These are phyloP conservation scores for Delitschia confertaspora DNA, from an alignment of 495 filamentous ascomycete genomes.

Conservation along the genomic window DNA sequence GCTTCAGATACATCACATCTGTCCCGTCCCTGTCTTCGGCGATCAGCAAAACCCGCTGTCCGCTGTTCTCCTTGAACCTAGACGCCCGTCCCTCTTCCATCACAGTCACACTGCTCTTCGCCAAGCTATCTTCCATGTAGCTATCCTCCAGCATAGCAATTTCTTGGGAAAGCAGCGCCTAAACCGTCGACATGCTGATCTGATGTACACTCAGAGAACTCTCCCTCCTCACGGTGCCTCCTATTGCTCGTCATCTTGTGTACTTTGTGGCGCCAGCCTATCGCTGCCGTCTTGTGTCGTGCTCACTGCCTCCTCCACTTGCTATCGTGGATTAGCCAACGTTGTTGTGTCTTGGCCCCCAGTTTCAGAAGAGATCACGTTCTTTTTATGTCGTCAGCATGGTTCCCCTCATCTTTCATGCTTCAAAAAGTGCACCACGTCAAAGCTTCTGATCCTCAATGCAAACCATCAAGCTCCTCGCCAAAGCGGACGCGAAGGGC, in stretches of 20 bases:
- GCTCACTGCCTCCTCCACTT: neutral
- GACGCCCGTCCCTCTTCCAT: neutral
- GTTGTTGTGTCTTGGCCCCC: conserved; percentile 16
- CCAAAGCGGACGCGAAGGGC: conserved; percentile 8
- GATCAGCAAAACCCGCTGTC: neutral
- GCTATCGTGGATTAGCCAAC: conserved; percentile 13
- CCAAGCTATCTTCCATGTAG: neutral
- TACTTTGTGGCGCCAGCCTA: neutral
- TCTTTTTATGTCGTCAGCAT: conserved; percentile 19
- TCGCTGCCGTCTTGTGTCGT: neutral
- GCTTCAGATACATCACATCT: neutral
- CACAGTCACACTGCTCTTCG: conserved; percentile 9
- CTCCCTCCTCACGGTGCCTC: neutral
- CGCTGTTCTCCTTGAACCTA: neutral
- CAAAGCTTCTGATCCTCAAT: conserved; percentile 23
- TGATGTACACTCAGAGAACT: neutral
- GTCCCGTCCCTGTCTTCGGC: neutral
- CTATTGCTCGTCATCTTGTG: neutral
- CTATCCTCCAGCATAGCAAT: neutral
- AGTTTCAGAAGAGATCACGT: conserved; percentile 25
- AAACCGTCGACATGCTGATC: neutral
- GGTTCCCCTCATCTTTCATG: conserved; percentile 3
- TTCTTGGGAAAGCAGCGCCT: neutral
- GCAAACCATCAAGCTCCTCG: conserved; percentile 16
- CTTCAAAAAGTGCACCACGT: conserved; percentile 11